Evolutionary conservation across 2,329 filamentous ascomycete genomes (phyloP).

Genomic region (Neofusicoccum cordaticola): DNA sequence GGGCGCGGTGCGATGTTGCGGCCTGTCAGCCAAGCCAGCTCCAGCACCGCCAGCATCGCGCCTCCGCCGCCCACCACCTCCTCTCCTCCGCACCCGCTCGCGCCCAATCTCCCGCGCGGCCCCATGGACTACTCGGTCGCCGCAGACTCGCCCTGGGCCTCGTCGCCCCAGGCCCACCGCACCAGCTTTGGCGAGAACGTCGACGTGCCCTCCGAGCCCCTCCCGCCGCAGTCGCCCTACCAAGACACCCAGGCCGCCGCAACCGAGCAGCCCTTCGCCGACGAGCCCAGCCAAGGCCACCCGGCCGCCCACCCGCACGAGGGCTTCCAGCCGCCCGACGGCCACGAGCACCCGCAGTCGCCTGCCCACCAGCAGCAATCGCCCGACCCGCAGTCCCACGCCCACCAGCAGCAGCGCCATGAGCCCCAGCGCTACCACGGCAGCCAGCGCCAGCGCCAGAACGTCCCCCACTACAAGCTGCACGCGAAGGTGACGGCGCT

Average conservation of each 20-base stretch:
- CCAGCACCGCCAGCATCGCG: slow-evolving; percentile 3
- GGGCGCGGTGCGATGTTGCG: neutral
- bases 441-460: slow-evolving; percentile 41
- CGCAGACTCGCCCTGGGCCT: slow-evolving; percentile 62
- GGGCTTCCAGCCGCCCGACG: slow-evolving; percentile 22
- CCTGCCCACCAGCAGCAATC: slow-evolving; percentile 30
- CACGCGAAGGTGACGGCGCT: slow-evolving; percentile 93
- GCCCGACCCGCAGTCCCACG: slow-evolving; percentile 32
- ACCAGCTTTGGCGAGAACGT: slow-evolving; percentile 45
- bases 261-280: slow-evolving; percentile 16
- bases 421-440: slow-evolving; percentile 48
- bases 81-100: neutral
- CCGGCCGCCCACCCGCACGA: neutral
- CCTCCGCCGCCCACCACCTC: neutral
- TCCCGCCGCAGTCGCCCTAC: slow-evolving; percentile 40
- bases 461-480: slow-evolving; percentile 72
- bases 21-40: neutral
- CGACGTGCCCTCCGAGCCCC: slow-evolving; percentile 40
- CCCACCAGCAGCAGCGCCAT: slow-evolving; percentile 34
- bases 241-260: slow-evolving; percentile 21
- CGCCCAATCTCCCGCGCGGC: slow-evolving; percentile 1
- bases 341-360: slow-evolving; percentile 33
- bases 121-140: slow-evolving; percentile 64
- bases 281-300: slow-evolving; percentile 8
- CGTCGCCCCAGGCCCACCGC: slow-evolving; percentile 54